Base-by-base conservation (phyloP, 73 alveolate genomes). In the Stentor roeselii region DNA sequence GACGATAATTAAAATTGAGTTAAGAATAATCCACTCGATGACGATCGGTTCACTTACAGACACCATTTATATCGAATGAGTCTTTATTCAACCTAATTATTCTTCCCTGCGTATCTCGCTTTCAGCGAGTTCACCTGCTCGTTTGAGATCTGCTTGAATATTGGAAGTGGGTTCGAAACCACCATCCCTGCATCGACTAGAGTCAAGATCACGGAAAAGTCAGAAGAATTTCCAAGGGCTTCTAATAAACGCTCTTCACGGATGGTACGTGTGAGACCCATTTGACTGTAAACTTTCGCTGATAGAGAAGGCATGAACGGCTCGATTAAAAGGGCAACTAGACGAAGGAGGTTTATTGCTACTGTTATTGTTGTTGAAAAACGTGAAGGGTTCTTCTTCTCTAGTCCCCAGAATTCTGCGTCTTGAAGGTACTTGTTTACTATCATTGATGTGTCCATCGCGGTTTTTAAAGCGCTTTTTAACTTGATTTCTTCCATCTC, bases 241-340 rank as follows among this genome's bases (percentile, higher is more conserved):
- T 59, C 86, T 61, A 82, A 80, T 3, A 60, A 82, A 50, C 35
- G 34, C 37, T 34, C 88, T 39, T 59, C 85, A 34, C 75, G 39
- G 34, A 40, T 75, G 60, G 32, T 21, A 14, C 84, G 60, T 59
- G 60, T 41, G 14, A 82, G 30, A 31, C 42, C 34, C 14, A 59
- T 30, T 58, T 82, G 88, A 59, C 6, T 31, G 86, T 97, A 92
- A 84, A 96, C 94, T 87, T 97, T 97, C 59, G 99, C 99, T 75
- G 97, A 91, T 83, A 97, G 93, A 59, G 97, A 83, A 36, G 99
- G 99, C 90, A 97, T 95, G 87, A 91, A 97, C 38, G 99, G 99
- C 88, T 97, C 99, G 4, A 94, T 82, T 2, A 92, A 58, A 78
- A 95, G 93, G 50, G 94, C 89, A 27, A 95, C 86, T 50, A 96